Evolutionary conservation across 345 rosid genomes (phyloP), one percentile per base, ranked within the genome.

Genomic region (Salix suchowensis): DNA sequence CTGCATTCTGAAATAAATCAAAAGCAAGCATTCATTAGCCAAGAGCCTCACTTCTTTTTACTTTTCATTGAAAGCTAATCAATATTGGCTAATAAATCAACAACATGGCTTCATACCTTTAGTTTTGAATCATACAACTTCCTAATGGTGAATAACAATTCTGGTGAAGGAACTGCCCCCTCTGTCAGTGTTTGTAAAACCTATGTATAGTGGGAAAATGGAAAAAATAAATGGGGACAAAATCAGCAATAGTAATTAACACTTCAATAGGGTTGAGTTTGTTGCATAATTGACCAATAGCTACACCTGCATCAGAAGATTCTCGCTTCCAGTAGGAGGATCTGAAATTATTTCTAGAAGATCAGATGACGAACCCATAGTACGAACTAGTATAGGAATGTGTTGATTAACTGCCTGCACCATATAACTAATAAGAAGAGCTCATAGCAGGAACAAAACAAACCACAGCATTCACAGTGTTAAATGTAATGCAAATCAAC

Each of bases 291-390:
- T 68, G 62, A 69, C n/a, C 39, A 72, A 73, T 76, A 30, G 72
- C 72, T 50, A 80, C 77, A 95, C 99, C 98, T 92, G 97, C 83
- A 87, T 78, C 64, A 96, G 87, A 84, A 96, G 99, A 83, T 83
- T 82, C 80, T 91, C 89, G 60, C 98, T 93, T 84, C 97, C 99
- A 86, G 65, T 81, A 28, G 98, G 97, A 79, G 98, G 97, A 82
- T 96, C 99, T 70, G 96, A 87, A 75, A 96, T 88, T 81, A 96
- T 91, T 85, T 86, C 90, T 83, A 96, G 98, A 80, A 92, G 98
- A 77, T 87, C 96, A 48, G 90, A 76, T 50, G 99, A 96, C n/a
- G 96, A 82, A 54, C 99, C 99, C 88, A 93, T 96, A 8, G 99
- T 96, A 54, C 99, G 99, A 75, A 93, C 97, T 70, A 96, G 88